Conservation (phyloP, 2,329 filamentous ascomycete genomes). For the Leptographium flavum region DNA sequence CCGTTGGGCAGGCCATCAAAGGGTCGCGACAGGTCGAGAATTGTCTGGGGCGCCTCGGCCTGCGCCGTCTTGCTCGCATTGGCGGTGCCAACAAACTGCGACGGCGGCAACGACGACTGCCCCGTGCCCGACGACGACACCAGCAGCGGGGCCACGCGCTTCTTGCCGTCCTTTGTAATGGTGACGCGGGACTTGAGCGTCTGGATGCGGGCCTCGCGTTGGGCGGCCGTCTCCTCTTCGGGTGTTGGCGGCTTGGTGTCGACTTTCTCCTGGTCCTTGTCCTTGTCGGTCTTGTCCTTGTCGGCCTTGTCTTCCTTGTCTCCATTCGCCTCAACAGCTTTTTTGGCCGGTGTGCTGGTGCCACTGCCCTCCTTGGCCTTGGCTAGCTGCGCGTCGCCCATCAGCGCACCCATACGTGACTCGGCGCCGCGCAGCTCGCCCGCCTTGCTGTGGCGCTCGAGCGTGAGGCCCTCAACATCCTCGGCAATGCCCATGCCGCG, state of each 20-base stretch:
- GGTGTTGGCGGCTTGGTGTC: constrained; percentile 13
- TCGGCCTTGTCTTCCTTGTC: constrained; percentile 20
- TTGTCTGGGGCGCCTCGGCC: constrained; percentile 62
- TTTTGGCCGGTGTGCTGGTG: constrained; percentile 1
- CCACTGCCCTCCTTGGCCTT: constrained; percentile 22
- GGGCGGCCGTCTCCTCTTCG: constrained; percentile 34
- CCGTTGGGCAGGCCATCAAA: constrained; percentile 88
- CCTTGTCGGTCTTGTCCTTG: constrained; percentile 20
- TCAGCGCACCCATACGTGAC: constrained; percentile 93
- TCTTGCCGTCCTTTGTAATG: constrained; percentile 92
- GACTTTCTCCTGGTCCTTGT: no score
- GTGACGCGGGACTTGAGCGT: constrained; percentile 81
- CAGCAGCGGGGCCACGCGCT: constrained; percentile 80
- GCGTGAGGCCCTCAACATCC: constrained; percentile 71
- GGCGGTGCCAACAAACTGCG: constrained; percentile 63
- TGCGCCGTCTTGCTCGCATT: constrained; percentile 43
- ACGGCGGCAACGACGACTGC: constrained; percentile 77
- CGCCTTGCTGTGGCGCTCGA: constrained; percentile 86
- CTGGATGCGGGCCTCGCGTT: constrained; percentile 38
- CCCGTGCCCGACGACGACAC: constrained; percentile 81
- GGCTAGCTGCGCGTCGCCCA: constrained; percentile 63
- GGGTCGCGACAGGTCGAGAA: constrained; percentile 82
- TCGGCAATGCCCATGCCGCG: constrained; percentile 85
- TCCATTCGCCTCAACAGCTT: constrained; percentile 15
- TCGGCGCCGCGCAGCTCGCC: constrained; percentile 82